Base-by-base conservation (phyloP, 2,329 filamentous ascomycete species). In the Scopulariopsis brevicaulis region DNA sequence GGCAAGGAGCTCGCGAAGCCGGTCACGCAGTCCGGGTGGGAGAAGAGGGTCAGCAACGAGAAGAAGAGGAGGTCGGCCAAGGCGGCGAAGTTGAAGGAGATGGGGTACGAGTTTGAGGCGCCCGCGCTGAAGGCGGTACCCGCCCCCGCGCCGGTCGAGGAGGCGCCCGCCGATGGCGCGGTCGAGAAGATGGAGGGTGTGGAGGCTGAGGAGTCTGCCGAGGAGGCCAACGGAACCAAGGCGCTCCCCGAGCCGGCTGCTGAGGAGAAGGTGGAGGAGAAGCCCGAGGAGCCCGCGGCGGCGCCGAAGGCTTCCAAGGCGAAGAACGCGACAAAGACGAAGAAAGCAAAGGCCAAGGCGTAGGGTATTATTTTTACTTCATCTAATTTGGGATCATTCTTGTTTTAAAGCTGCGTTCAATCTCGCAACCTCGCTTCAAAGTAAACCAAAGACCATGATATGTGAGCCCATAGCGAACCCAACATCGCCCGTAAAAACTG, bases 21-120 rank as follows among this genome's bases (percentile, higher is more conserved):
- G 50, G 81, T 83, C 63, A 83, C 86, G 22, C 83, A 90, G 67
- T 82, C 86, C 40, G 77, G 78, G n/a, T 99, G 94, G 94, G 77
- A 85, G 60, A 82, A 82, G 73, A 87, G 85, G 69, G 83, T 94
- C 58, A 74, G 79, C 57, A 84, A 81, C 65, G 92, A 96, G 76
- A 81, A 87, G 70, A 77, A 81, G 70, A 85, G 82, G 71, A 80
- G 94, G 58, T 73, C 76, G 43, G 77, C 78, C 63, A 88, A 90
- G 72, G 84, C 82, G 1, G 82, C 87, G 68, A 88, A 89, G 74
- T 75, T 96, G 63, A 86, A 89, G 78, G 84, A 80, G 50, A 72
- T 95, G 60, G 93, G 88, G 11, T 97, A 99, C 71, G 85, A 94
- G 60, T 92, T 90, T 66, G 82, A 89, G 56, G 80, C 83, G 24